Evolutionary conservation across 176 grass and related monocot genomes (phyloP).

Genomic region (Oryza glaberrima): DNA sequence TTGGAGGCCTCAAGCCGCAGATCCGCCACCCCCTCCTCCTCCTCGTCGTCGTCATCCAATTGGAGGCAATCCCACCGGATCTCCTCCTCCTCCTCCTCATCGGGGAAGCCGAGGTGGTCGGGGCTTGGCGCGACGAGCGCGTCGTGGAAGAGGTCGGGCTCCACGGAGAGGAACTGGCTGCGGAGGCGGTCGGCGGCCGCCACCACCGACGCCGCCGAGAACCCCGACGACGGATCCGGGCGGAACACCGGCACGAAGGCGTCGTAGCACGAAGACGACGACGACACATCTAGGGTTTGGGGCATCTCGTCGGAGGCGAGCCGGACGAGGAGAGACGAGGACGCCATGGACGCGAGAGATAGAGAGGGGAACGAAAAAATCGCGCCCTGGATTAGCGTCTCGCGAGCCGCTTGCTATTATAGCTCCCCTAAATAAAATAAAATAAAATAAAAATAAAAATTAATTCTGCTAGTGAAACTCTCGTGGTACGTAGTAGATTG

Average conservation of each 20-base stretch:
- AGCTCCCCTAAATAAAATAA: not conserved
- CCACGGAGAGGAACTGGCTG: slow-evolving; percentile 60
- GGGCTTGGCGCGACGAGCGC: slow-evolving; percentile 39
- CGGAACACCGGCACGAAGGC: slow-evolving; percentile 59
- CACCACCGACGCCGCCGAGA: slow-evolving; percentile 23
- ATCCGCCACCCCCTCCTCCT: slow-evolving; percentile 48
- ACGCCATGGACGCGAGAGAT: slow-evolving; percentile 41
- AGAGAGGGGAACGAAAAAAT: slow-evolving; percentile 26
- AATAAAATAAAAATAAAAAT: too few species aligned
- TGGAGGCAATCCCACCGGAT: slow-evolving; percentile 73
- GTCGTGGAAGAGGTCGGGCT: slow-evolving; percentile 52
- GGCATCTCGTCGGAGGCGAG: slow-evolving; percentile 48
- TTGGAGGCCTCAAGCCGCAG: slow-evolving; percentile 20
- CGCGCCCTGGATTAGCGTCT: slow-evolving; percentile 26
- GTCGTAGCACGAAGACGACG: slow-evolving; percentile 35
- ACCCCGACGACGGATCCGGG: slow-evolving; percentile 19
- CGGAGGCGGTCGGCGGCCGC: slow-evolving; percentile 54
- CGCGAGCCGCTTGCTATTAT: not conserved
- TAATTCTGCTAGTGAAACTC: not conserved
- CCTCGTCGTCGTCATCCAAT: slow-evolving; percentile 47
- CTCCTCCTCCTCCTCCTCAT: slow-evolving; percentile 44
- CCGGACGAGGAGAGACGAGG: slow-evolving; percentile 40
- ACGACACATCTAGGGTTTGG: slow-evolving; percentile 38
- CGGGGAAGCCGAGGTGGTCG: slow-evolving; percentile 64
- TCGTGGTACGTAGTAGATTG: not conserved